These are phyloP conservation scores for Phanerochaete sordida DNA, from an alignment of 768 basidiomycete species.

Conservation along the genomic window DNA sequence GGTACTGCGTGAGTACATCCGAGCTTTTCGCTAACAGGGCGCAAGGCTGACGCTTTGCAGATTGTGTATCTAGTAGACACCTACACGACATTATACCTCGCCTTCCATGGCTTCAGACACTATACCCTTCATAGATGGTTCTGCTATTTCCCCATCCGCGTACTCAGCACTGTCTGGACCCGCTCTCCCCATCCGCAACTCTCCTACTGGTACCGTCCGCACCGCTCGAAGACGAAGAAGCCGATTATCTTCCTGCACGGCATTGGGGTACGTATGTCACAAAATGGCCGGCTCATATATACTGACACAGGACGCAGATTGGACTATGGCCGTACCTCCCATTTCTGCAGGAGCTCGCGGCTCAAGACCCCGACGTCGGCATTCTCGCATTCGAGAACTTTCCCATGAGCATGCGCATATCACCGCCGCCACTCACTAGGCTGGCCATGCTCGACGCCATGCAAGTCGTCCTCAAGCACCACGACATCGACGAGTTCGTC, in stretches of 20 bases:
- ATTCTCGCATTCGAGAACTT: constrained; percentile 60
- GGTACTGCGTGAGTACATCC: constrained; percentile 53
- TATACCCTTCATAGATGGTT: constrained; percentile 36
- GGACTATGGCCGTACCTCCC: constrained; percentile 55
- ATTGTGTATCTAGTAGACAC: constrained; percentile 51
- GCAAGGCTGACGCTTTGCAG: constrained; percentile 27
- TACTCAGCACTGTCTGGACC: constrained; percentile 41
- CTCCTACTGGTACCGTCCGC: constrained; percentile 48
- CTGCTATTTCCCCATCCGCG: constrained; percentile 51
- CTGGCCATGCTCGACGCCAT: constrained; percentile 40
- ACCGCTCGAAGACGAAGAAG: constrained; percentile 40
- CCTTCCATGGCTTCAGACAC: constrained; percentile 49
- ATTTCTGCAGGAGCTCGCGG: constrained; percentile 45
- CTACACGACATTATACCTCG: constrained; percentile 36
- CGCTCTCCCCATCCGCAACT: constrained; percentile 31
- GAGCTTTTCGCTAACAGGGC: neutral
- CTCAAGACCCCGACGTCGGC: constrained; percentile 46
- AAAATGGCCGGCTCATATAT: neutral
- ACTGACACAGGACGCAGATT: constrained; percentile 39
- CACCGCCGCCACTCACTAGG: constrained; percentile 43
- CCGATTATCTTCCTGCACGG: constrained; percentile 68
- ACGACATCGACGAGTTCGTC: constrained; percentile 37
- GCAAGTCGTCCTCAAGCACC: constrained; percentile 39
- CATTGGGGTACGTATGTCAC: constrained; percentile 46
- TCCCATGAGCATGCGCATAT: constrained; percentile 59